Base-by-base conservation (phyloP, 2,329 filamentous ascomycete species). In the Sordariomycetes sp. region DNA sequence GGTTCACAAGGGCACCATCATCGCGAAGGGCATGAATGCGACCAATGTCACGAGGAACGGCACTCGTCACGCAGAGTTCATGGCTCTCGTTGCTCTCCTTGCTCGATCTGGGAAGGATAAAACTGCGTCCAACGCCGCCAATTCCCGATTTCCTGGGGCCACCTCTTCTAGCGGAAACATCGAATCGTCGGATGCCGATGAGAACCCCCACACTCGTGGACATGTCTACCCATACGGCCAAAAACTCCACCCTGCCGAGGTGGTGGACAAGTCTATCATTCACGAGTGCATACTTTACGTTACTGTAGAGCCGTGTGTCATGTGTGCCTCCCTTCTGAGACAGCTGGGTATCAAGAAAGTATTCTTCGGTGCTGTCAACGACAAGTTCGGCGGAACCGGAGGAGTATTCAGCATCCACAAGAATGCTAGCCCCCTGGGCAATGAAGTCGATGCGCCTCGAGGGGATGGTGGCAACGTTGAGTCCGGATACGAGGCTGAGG, bases 221-320 rank as follows among this genome's bases (percentile, higher is more conserved):
- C 78, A 83, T 57, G 70, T 82, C n/a, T 82, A 75, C 60, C 80
- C 80, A 1, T 84, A 84, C 58, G 80, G 80, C 4, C 79, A 83
- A 63, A 83, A 82, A 65, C 71, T 80, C 0, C 74, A 81, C 59
- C 74, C 76, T 0, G 70, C 70, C 2, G 71, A 78, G 24, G 78
- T 77, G 56, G 79, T 94, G 62, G 79, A 86, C 56, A 79, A 82
- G 36, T 79, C 78, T 13, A 81, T 92, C 61, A 76, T 97, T 63
- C 76, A 75, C 45, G 81, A 91, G 62, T 79, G 79, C 63, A 87
- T 84, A 10, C 81, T 99, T 55, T 99, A 99, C 70, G 94, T 99
- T 54, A 99, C 94, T 0, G 92, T 99, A 57, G 95, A 99, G 72
- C 94, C 94, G 4, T 99, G 94, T 70, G 90, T 99, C 73, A 99